phyloP scores from a whole-genome alignment of 495 filamentous ascomycete genomes.

The Trichoderma gamsii region DNA sequence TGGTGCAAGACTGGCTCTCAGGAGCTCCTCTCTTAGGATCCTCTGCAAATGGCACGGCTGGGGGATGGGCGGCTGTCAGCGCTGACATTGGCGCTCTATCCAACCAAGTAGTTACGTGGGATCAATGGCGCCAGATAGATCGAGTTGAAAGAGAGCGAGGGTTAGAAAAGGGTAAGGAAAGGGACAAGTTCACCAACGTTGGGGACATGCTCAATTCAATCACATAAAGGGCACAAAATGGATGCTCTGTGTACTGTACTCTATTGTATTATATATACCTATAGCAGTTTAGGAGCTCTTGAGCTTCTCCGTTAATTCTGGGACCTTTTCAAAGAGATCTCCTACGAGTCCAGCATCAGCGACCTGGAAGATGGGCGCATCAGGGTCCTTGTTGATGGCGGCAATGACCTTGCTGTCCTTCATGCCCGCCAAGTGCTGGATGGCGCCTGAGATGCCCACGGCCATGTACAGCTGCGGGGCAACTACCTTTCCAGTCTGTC shows the following conservation, averaged over 20 bases:
- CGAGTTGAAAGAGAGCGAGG: conserved; percentile 65
- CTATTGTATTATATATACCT: not conserved
- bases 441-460: conserved; percentile 92
- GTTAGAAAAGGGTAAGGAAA: conserved; percentile 59
- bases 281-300: conserved; percentile 48
- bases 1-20: conserved; percentile 62
- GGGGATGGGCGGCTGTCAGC: conserved; percentile 73
- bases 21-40: conserved; percentile 42
- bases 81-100: conserved; percentile 32
- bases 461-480: conserved; percentile 93
- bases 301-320: conserved; percentile 93
- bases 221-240: conserved; percentile 26
- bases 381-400: conserved; percentile 94
- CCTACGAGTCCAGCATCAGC: conserved; percentile 93
- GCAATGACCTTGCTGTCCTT: conserved; percentile 99
- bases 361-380: conserved; percentile 97
- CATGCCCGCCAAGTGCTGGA: conserved; percentile 98
- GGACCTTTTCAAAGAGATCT: conserved; percentile 91
- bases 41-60: conserved; percentile 30
- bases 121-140: conserved; percentile 84
- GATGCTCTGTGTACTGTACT: conserved; percentile 18
- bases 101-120: conserved; percentile 61
- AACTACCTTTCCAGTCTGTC: conserved; percentile 97
- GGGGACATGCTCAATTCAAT: conserved; percentile 73
- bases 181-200: conserved; percentile 76